Evolutionary conservation across 2,329 filamentous ascomycete genomes (phyloP), one percentile per base, ranked within the genome.

Genomic region (Penicillium olsonii): DNA sequence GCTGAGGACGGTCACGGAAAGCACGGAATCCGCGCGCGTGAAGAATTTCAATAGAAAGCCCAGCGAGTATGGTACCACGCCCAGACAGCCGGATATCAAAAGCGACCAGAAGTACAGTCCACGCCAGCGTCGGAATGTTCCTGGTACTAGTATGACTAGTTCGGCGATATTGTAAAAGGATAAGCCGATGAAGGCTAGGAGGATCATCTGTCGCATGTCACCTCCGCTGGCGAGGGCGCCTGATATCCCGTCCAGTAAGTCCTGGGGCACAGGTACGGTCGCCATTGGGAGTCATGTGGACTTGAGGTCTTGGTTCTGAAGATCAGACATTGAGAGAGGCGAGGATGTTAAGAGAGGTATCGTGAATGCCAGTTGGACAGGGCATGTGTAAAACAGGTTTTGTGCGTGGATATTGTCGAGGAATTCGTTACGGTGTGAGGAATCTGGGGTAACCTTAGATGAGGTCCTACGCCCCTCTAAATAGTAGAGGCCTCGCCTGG

Each of bases 141-240:
- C 59, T 11, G 71, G 65, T n/a, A 72, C 64, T 33, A 70, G 62
- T 9, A 75, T 48, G n/a, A 69, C 60, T 9, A 76, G 60, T 53
- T 75, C 74, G 47, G 70, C 39, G 2, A 79, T 78, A 12, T 87
- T 77, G 57, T 74, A 75, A 19, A 65, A 67, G 24, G 72, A 64
- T 7, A 83, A 67, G 17, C 63, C 56, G 50, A 69, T 66, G 48
- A 71, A 70, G 15, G 63, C 59, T 14, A 68, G 43, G 2, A 69
- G 50, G 2, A 54, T 55, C 46, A 63, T 57, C 42, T 62, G 58
- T 11, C 66, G 49, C 2, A 52, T 45, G 10, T 57, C 48, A 29
- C 52, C 52, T 26, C 60, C 54, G 31, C 54, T 48, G 5, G 61
- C 62, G 6, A 69, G 57, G n/a, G 55, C 50, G 8, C 65, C 65